A percentile compares a stretch with the other conserved stretches of the same genome.
These are phyloP conservation scores for Chlorophyllum brunneum DNA, from an alignment of 768 basidiomycete species.

Conservation along the genomic window DNA sequence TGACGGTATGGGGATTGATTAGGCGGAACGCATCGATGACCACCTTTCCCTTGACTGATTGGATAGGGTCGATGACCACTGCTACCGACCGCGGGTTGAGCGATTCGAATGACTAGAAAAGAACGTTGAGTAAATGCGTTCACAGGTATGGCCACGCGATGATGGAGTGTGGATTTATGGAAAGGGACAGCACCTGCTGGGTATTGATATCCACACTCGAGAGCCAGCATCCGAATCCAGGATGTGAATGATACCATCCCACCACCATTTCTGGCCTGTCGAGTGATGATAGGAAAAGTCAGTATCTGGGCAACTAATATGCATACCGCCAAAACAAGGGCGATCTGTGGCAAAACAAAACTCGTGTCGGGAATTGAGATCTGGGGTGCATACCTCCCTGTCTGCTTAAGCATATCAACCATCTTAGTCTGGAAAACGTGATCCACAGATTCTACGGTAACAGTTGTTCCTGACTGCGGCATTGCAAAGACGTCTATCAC, in stretches of 20 bases:
- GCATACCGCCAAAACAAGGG: not conserved
- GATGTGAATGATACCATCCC: slow-evolving; percentile 99
- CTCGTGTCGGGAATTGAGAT: slow-evolving; percentile 11
- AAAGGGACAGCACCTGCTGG: slow-evolving; percentile 66
- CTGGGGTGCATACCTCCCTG: slow-evolving; percentile 68
- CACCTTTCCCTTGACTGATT: slow-evolving; percentile 98
- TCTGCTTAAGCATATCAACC: slow-evolving; percentile 99
- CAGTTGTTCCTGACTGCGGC: slow-evolving; percentile 97
- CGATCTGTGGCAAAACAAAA: not conserved
- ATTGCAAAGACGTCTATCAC: slow-evolving; percentile 98
- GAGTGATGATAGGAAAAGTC: not conserved
- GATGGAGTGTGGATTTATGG: slow-evolving; percentile 9
- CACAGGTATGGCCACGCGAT: not conserved
- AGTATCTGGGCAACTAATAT: not conserved
- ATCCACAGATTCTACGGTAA: slow-evolving; percentile 96
- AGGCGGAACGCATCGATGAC: slow-evolving; percentile 99
- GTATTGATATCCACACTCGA: slow-evolving; percentile 99
- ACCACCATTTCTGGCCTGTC: slow-evolving; percentile 93
- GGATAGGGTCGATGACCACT: slow-evolving; percentile 97
- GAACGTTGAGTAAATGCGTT: not conserved
- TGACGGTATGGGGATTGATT: slow-evolving; percentile 87
- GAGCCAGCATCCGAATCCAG: slow-evolving; percentile 99
- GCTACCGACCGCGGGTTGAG: slow-evolving; percentile 92
- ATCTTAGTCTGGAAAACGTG: slow-evolving; percentile 98
- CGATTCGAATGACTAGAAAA: slow-evolving; percentile 85